Evolutionary conservation across 495 filamentous ascomycete species (phyloP), one percentile per base, ranked within the genome.

Genomic region (Friedmanniomyces simplex): DNA sequence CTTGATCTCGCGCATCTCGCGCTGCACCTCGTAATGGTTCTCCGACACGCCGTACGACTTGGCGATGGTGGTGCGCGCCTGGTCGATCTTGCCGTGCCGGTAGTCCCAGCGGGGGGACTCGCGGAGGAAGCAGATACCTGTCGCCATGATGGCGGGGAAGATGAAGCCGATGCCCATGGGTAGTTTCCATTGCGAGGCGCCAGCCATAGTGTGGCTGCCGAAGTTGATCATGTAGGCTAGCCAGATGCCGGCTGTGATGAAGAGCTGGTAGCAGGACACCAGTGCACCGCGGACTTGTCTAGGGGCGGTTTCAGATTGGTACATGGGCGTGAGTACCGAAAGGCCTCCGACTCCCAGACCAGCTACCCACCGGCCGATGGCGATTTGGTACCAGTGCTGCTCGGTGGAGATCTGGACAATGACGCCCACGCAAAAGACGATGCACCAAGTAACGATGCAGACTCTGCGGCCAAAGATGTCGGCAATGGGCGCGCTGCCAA

Each of bases 161-260:
- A 86, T 77, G 61, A 89, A 86, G 16, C 85, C 81, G 39, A 94
- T 74, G 30, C 85, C 88, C 78, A 86, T 91, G 58, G 87, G 82
- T 57, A 95, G 87, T 53, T 85, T 76, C 86, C 88, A 94, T n/a
- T 84, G 82, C 30, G 76, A 79, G 39, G 81, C 80, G 52, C 64
- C 72, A 21, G 71, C 71, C 25, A 79, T 70, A 13, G 56, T 65
- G 55, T 80, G 72, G 24, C 88, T 90, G 37, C 86, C 88, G 67
- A 76, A 93, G 71, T 93, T 90, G 76, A 91, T 77, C 70, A 86
- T 82, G 70, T 88, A 82, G 59, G 87, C 85, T 46, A 82, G 79
- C 73, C 89, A 88, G 71, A 91, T 93, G 61, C 88, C 88, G 56
- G 89, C 76, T 25, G 89, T 89, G 68, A 93, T 87, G 73, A 93